These are phyloP conservation scores for Chernovozyma sophiae-reginae DNA, from an alignment of 1,139 yeast species.

Conservation along the genomic window DNA sequence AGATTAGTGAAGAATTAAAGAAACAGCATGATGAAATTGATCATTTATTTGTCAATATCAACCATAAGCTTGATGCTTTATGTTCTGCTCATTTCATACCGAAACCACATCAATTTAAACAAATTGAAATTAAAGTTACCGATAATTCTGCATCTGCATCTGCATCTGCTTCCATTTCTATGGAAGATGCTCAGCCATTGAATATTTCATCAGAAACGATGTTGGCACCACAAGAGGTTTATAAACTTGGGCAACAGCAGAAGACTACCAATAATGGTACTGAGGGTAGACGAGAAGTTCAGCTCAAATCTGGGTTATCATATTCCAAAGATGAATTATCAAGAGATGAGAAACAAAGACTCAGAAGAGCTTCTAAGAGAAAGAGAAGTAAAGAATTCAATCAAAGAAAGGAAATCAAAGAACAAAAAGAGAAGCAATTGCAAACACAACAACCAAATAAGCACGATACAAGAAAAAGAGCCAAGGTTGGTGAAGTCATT, in stretches of 20 bases:
- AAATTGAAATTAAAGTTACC: constrained; percentile 70
- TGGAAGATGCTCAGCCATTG: constrained; percentile 97
- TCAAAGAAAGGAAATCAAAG: constrained; percentile 27
- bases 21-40: constrained; percentile 76
- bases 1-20: constrained; percentile 57
- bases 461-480: constrained; percentile 39
- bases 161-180: constrained; percentile 69
- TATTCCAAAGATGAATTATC: constrained; percentile 80
- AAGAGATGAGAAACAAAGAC: constrained; percentile 81
- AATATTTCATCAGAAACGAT: constrained; percentile 71
- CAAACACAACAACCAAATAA: constrained; percentile 7
- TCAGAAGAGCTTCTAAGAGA: constrained; percentile 84
- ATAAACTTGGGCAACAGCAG: constrained; percentile 50
- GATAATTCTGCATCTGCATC: constrained; percentile 45
- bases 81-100: constrained; percentile 94
- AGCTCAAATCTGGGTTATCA: constrained; percentile 75
- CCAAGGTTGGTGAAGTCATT: constrained; percentile 59
- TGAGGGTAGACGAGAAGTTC: constrained; percentile 50
- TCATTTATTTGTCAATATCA: constrained; percentile 57
- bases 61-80: constrained; percentile 76
- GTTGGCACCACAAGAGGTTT: constrained; percentile 96
- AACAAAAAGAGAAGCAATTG: constrained; percentile 20
- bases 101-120: constrained; percentile 71
- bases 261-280: constrained; percentile 43
- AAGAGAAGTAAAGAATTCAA: constrained; percentile 59